Evolutionary conservation across 2,329 filamentous ascomycete genomes (phyloP), one percentile per base, ranked within the genome.

Genomic region (Zalaria sp.): DNA sequence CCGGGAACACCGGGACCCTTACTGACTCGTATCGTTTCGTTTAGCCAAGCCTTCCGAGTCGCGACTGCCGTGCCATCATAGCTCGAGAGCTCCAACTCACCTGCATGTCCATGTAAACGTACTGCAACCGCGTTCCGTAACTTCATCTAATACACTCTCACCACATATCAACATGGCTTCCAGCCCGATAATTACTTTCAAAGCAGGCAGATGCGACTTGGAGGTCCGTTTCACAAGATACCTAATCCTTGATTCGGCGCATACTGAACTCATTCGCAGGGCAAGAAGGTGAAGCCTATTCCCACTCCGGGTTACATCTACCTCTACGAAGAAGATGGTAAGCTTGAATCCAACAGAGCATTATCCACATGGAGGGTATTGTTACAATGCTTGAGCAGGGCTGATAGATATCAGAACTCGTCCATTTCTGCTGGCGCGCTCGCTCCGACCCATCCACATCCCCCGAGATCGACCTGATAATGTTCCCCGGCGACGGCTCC

Each of bases 361-460:
- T 18, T 18, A 18, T 18, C 18, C 18, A 18, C 18, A 11, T 25
- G 6, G 8, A 25, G 25, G 36, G 9, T 39, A n/a, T 34, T 5
- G 18, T 18, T 18, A 18, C 18, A 18, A 18, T 18, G 18, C 18
- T 18, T 18, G 18, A 18, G 18, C 18, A 18, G 18, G 18, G 18
- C 43, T 39, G 5, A 44, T 32, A 3, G 10, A 27, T 35, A 35
- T n/a, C 49, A 87, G 83, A 95, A 40, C 75, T 98, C 46, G 73
- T 93, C 46, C 88, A 95, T 68, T 94, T 98, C 67, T 95, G 88
- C 75, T 98, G 93, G 93, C 82, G 88, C 50, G 79, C 84, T 55
- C 81, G 91, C 51, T 73, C 71, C 51, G 75, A 77, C 44, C 69
- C 79, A 25, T 64, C 85, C 50, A 75, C 82, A 48, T 67, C 83